Evolutionary conservation across 2,329 filamentous ascomycete species (phyloP).

Genomic region (Ilyonectria robusta): DNA sequence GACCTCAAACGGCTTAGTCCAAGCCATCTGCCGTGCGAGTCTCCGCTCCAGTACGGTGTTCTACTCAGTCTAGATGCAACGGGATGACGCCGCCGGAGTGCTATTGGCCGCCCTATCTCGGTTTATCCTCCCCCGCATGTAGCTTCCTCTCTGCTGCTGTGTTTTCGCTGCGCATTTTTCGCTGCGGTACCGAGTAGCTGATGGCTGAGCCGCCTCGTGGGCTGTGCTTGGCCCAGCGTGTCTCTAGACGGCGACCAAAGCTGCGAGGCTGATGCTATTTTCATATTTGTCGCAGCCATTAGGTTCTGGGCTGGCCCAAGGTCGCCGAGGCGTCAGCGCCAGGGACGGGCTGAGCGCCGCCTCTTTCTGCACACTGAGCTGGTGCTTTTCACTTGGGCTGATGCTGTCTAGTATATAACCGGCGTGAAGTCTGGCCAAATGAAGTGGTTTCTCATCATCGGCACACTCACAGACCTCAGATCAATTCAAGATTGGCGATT

Average conservation of each 20-base stretch:
- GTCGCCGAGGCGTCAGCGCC: slow-evolving; percentile 5
- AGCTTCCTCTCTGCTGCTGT: no score
- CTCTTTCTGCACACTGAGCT: background rate
- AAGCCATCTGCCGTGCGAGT: slow-evolving; percentile 9
- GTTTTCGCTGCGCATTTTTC: background rate
- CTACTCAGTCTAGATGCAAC: background rate
- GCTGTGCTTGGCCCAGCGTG: slow-evolving; percentile 13
- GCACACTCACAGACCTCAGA: background rate
- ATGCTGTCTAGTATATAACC: slow-evolving; percentile 18
- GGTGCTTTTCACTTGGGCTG: background rate
- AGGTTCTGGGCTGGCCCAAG: background rate
- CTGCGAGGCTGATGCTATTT: slow-evolving; percentile 25
- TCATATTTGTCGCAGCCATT: slow-evolving; percentile 4
- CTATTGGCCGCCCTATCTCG: slow-evolving; percentile 17
- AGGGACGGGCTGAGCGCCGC: slow-evolving; percentile 2
- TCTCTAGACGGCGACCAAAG: background rate
- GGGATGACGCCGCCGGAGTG: background rate
- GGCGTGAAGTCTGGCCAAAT: background rate
- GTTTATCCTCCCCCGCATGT: background rate
- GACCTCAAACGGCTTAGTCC: background rate
- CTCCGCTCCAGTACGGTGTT: slow-evolving; percentile 4
- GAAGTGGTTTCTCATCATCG: background rate
- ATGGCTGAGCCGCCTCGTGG: slow-evolving; percentile 21
- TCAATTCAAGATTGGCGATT: background rate
- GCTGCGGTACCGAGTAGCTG: slow-evolving; percentile 1